A percentile compares a stretch with the other conserved stretches of the same genome.
phyloP scores from a whole-genome alignment of 2,329 filamentous ascomycete species.

The Dichotomopilus funicola region DNA sequence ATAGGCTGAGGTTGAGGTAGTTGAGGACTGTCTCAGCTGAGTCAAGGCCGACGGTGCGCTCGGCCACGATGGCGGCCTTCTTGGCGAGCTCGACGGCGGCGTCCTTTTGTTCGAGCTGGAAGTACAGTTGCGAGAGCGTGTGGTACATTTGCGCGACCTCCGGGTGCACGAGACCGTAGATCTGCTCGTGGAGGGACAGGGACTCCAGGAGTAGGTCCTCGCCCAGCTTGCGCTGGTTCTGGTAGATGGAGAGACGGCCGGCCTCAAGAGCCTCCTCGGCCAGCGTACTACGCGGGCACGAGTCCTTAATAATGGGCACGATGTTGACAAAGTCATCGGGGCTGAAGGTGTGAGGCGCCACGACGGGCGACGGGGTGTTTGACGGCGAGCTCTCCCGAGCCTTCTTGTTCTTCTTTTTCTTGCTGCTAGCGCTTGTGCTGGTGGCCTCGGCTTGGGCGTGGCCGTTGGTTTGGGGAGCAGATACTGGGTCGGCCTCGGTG shows the following conservation, averaged over 20 bases:
- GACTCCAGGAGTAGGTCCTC: slow-evolving; percentile 96
- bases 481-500: slow-evolving; percentile 17
- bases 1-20: slow-evolving; percentile 92
- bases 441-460: slow-evolving; percentile 28
- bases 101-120: slow-evolving; percentile 95
- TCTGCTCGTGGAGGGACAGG: slow-evolving; percentile 92
- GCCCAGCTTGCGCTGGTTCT: slow-evolving; percentile 90
- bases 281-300: slow-evolving; percentile 79
- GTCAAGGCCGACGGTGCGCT: slow-evolving; percentile 89
- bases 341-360: slow-evolving; percentile 56
- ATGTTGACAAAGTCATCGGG: slow-evolving; percentile 86
- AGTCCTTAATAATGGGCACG: slow-evolving; percentile 93
- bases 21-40: slow-evolving; percentile 89
- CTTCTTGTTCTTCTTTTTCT: slow-evolving; percentile 59
- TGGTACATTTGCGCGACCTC: slow-evolving; percentile 96
- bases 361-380: slow-evolving; percentile 36
- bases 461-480: slow-evolving; percentile 31
- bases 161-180: slow-evolving; percentile 94
- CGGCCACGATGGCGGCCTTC: slow-evolving; percentile 93
- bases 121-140: slow-evolving; percentile 90
- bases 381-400: slow-evolving; percentile 48
- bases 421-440: slow-evolving; percentile 29
- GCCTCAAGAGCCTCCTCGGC: slow-evolving; percentile 95
- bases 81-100: slow-evolving; percentile 90
- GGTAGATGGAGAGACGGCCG: slow-evolving; percentile 89